Evolutionary conservation across 139 green algal species (phyloP), one percentile per base, ranked within the genome.

Genomic region (Zygnema circumcarinatum): DNA sequence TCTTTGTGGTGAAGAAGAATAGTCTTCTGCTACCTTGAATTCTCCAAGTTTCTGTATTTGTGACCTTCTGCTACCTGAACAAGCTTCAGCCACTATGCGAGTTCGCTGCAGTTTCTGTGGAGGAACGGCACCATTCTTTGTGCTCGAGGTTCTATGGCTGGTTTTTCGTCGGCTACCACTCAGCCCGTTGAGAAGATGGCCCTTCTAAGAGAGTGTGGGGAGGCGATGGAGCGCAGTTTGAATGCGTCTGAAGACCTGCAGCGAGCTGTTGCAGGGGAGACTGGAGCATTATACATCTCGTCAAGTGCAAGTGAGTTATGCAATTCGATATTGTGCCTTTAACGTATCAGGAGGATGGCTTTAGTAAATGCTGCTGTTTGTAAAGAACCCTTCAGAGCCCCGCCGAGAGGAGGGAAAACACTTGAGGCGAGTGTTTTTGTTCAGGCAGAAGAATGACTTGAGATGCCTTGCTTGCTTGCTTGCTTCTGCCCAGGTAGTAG

Each of bases 101-200:
- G 33, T 16, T 21, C 40, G 72, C 20, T 29, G 54, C 72, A 79
- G 72, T 20, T 79, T 32, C 21, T 79, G 72, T 79, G 72, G 72
- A 79, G 20, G 22, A 35, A 35, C 29, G 72, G 72, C 29, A 21
- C 38, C 21, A 21, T 79, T 16, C 72, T 79, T 20, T 79, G 72
- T 35, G 72, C 72, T 16, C 20, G 72, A 16, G 72, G 72, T 20
- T 54, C n/a, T 32, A 21, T 79, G 72, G 72, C 21, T 54, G 54
- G 25, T 72, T 72, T 29, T 29, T 72, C 54, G 29, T 25, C 25
- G 25, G 54, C 25, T 29, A 29, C 54, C 40, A 35, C 40, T 54
- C 33, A 36, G 16, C 33, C 29, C 72, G 72, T 35, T 36, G 20
- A 79, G 72, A 21, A 20, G 72, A 36, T 32, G 21, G 72, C 22